A percentile compares a stretch with the other conserved stretches of the same genome.
Conservation (phyloP, 441 rosid species). For the Eruca vesicaria region DNA sequence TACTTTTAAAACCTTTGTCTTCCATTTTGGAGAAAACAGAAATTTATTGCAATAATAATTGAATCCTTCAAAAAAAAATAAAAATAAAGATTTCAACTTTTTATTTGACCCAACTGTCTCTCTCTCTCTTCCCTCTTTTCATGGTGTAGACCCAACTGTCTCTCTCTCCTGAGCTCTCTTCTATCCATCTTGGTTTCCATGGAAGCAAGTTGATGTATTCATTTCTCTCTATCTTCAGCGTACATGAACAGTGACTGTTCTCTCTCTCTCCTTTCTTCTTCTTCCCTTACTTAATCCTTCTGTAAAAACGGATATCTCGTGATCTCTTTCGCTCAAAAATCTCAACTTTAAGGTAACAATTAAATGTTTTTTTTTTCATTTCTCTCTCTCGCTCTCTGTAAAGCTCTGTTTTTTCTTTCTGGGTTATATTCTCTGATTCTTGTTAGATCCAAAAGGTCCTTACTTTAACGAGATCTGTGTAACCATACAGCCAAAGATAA, state of each 20-base stretch:
- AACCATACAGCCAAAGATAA: constrained; percentile 11
- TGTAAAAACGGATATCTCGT: constrained; percentile 12
- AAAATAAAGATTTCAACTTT: constrained; percentile 30
- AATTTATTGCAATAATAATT: constrained; percentile 27
- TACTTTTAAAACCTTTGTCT: constrained; percentile 26
- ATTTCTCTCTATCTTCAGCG: constrained; percentile 35
- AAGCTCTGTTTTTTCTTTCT: constrained; percentile 36
- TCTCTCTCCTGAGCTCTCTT: constrained; percentile 21
- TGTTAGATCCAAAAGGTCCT: constrained; percentile 39
- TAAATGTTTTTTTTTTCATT: constrained; percentile 3
- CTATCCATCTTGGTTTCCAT: constrained; percentile 39
- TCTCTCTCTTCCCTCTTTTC: constrained; percentile 28
- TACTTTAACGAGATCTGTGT: constrained; percentile 39
- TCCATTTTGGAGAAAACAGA: constrained; percentile 28
- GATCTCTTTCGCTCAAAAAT: constrained; percentile 21
- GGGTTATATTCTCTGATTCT: constrained; percentile 43
- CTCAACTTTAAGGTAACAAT: constrained; percentile 25
- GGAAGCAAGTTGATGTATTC: constrained; percentile 30
- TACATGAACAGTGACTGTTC: constrained; percentile 31
- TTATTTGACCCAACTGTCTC: constrained; percentile 42
- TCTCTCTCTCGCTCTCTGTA: constrained; percentile 19
- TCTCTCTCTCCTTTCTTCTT: constrained; percentile 11
- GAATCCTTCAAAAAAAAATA: constrained; percentile 13
- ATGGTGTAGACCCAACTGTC: constrained; percentile 47
- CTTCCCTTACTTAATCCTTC: background rate